Evolutionary conservation across 129 eudicot genomes (phyloP), one percentile per base, ranked within the genome.

Genomic region (Flaveria brownii): DNA sequence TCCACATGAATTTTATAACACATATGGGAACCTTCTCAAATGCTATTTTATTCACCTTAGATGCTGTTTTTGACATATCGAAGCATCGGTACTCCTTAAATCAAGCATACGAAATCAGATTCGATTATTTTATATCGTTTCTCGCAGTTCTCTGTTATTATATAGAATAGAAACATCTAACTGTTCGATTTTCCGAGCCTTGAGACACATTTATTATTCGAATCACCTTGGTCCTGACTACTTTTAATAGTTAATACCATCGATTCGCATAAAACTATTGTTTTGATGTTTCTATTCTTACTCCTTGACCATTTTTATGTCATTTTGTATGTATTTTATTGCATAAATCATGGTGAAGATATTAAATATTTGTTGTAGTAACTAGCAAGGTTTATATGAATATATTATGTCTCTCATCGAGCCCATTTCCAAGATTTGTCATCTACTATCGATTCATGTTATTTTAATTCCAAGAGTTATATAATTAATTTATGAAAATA

Each of bases 251-350:
- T 52, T 73, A 54, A 74, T 73, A 88, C 39, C 86, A 64, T 87
- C 74, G 97, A 20, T 72, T 77, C 50, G 10, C 55, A 87, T 86
- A 81, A 91, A 91, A 91, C 80, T 71, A 91, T 70, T 56, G 82
- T 59, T 84, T 84, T 91, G 97, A 95, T 95, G 94, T 81, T 94
- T 95, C 97, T 91, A 95, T 95, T 95, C 99, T 91, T 78, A 87
- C 68, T 74, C 84, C 45, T 80, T 74, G 84, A 80, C 80, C 55
- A 56, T 56, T 55, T 67, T 80, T 17, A 62, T 74, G 75, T 74
- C 80, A 73, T 80, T 73, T 80, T 74, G 23, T 56, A 16, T 30
- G 33, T 80, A 66, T 67, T 74, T 56, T 74, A 74, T 43, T 74
- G 80, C 84, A 68, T 74, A 66, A 80, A 43, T 80, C 42, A 13